Base-by-base conservation (phyloP, 768 basidiomycete species). In the Suillus plorans region DNA sequence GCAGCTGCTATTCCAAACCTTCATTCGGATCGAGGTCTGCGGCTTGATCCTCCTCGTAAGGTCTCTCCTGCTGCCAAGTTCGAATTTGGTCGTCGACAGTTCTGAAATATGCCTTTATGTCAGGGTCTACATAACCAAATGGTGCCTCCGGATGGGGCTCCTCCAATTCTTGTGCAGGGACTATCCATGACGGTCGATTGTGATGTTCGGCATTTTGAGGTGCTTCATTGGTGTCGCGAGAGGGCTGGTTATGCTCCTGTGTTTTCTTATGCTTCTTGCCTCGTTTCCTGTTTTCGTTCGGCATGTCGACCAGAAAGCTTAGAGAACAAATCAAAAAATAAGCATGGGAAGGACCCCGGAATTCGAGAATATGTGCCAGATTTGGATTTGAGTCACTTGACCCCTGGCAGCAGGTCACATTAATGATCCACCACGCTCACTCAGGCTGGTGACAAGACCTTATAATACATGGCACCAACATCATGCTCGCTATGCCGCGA, bases 101-200 rank as follows among this genome's bases (percentile, higher is more conserved):
- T 53, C 90, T 80, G 70, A 97, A 97, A 77, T 98, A 98, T 2
- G 94, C 92, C 75, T 97, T 97, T 37, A 97, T 81, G 72, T 97
- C 95, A 22, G 86, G 84, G 68, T 97, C 95, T 9, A 97, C 87
- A 66, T 88, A 90, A 64, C 95, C 96, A 74, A 95, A 97, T 2
- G 95, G 95, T 52, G 91, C 90, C 65, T 93, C 92, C 18, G 73
- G 72, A 70, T 88, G 81, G 61, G 77, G 62, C 60, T 83, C 81
- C 45, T 79, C 76, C n/a, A 73, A 63, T 39, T 74, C 70, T 41
- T 74, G 76, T 20, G 80, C 73, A 57, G 84, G 72, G 12, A 86
- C 79, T 60, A 92, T 91, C 91, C 91, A 93, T 5, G 90, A 88
- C 18, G 91, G 91, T 2, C 28, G 41, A 22, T 58, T 12, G 25